phyloP scores from a whole-genome alignment of 345 rosid species.

The Aquilaria sinensis region DNA sequence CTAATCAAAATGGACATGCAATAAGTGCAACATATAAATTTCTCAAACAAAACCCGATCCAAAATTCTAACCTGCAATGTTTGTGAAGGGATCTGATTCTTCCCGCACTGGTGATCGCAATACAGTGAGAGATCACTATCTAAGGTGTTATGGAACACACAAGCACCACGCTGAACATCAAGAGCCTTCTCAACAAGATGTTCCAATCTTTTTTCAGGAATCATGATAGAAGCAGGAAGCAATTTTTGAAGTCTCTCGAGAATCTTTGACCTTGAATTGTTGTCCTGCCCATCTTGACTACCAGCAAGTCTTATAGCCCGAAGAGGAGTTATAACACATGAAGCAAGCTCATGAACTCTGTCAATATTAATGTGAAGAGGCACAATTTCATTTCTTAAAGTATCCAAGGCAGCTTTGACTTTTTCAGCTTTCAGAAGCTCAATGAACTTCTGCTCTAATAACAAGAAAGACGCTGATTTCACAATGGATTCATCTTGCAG shows the following conservation, averaged over 20 bases:
- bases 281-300: slow-evolving; percentile 22
- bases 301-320: slow-evolving; percentile 16
- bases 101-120: slow-evolving; percentile 60
- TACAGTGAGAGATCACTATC: slow-evolving; percentile 59
- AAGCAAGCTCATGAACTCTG: slow-evolving; percentile 54
- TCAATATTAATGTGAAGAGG: slow-evolving; percentile 45
- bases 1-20: slow-evolving; percentile 8
- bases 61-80: slow-evolving; percentile 55
- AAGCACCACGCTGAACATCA: slow-evolving; percentile 51
- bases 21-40: background rate
- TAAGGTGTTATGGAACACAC: slow-evolving; percentile 51
- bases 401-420: slow-evolving; percentile 40
- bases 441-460: slow-evolving; percentile 61
- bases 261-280: slow-evolving; percentile 39
- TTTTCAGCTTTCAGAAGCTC: slow-evolving; percentile 41
- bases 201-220: slow-evolving; percentile 68
- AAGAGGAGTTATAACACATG: slow-evolving; percentile 38
- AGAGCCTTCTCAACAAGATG: slow-evolving; percentile 65
- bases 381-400: slow-evolving; percentile 54
- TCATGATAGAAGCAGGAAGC: slow-evolving; percentile 56
- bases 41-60: slow-evolving; percentile 10
- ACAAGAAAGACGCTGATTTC: slow-evolving; percentile 53
- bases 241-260: slow-evolving; percentile 49
- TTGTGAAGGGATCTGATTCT: slow-evolving; percentile 57
- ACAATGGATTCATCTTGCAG: slow-evolving; percentile 43